phyloP scores from a whole-genome alignment of 768 basidiomycete genomes.

The Chalciporus chontae region DNA sequence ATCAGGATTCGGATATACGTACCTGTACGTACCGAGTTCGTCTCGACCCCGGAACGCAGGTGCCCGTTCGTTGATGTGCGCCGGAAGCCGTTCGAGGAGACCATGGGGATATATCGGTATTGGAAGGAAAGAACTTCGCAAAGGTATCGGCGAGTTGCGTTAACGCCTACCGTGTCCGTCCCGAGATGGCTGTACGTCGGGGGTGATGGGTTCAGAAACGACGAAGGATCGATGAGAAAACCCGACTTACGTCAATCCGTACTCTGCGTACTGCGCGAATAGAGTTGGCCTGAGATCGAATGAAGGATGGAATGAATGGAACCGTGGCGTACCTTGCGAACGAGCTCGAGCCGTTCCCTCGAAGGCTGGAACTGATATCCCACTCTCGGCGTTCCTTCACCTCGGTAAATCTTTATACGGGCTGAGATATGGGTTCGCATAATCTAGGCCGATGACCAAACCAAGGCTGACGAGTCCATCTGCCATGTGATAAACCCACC shows the following conservation, averaged over 20 bases:
- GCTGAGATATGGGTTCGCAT: constrained; percentile 87
- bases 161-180: constrained; percentile 84
- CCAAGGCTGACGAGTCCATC: constrained; percentile 88
- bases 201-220: background rate
- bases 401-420: constrained; percentile 96
- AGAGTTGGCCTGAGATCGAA: background rate
- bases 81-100: constrained; percentile 77
- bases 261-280: constrained; percentile 75
- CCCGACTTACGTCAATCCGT: constrained; percentile 66
- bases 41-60: constrained; percentile 84
- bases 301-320: background rate
- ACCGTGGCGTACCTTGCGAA: constrained; percentile 62
- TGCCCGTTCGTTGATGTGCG: constrained; percentile 84
- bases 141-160: constrained; percentile 87
- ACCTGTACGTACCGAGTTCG: constrained; percentile 78
- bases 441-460: constrained; percentile 91
- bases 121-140: constrained; percentile 96
- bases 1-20: too few species aligned
- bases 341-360: constrained; percentile 74
- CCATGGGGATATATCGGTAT: constrained; percentile 96
- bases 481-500: constrained; percentile 95
- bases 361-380: constrained; percentile 92
- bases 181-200: constrained; percentile 65
- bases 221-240: background rate
- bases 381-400: constrained; percentile 89